Percentiles rank a stretch among this genome's conserved stretches.
Evolutionary conservation across 495 filamentous ascomycete species (phyloP).

Genomic region (Aspergillus nidulans): DNA sequence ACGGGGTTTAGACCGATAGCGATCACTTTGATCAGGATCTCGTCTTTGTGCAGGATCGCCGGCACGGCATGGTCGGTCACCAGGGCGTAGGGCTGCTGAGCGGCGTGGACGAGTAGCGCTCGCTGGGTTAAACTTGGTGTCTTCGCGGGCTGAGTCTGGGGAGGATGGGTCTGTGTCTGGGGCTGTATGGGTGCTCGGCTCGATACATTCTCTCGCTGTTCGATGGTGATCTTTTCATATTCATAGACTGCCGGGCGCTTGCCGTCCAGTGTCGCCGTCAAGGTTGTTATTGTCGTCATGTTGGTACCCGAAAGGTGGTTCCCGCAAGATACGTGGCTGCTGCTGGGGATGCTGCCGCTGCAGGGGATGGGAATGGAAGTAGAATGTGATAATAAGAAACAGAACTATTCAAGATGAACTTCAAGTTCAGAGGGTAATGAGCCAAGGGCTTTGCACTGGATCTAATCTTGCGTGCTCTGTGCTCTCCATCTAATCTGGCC

Average conservation of each 20-base stretch:
- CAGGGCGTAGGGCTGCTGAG: conserved; percentile 37
- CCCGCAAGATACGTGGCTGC: too few species aligned
- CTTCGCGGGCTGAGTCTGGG: not conserved
- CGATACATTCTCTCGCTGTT: conserved; percentile 5
- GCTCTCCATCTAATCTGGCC: not conserved
- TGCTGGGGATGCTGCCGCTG: too few species aligned
- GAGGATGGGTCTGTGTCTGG: not conserved
- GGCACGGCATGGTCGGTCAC: conserved; percentile 49
- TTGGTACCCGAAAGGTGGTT: not conserved
- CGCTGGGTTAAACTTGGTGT: conserved; percentile 20
- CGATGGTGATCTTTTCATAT: conserved; percentile 4
- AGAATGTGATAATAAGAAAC: too few species aligned
- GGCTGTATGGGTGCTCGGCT: not conserved
- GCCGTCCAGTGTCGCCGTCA: conserved; percentile 6
- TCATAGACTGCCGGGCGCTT: conserved; percentile 14
- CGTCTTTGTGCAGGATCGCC: conserved; percentile 34
- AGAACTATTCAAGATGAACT: too few species aligned
- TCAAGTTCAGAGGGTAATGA: too few species aligned
- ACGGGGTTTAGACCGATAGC: conserved; percentile 67
- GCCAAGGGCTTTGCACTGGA: not conserved
- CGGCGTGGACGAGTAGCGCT: conserved; percentile 32
- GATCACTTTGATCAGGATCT: conserved; percentile 52
- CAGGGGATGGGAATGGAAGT: too few species aligned
- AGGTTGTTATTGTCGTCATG: conserved; percentile 10
- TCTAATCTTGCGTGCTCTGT: not conserved